These are phyloP conservation scores for Vitis hybrid DNA, from an alignment of 177 flowering plant genomes.

Conservation along the genomic window DNA sequence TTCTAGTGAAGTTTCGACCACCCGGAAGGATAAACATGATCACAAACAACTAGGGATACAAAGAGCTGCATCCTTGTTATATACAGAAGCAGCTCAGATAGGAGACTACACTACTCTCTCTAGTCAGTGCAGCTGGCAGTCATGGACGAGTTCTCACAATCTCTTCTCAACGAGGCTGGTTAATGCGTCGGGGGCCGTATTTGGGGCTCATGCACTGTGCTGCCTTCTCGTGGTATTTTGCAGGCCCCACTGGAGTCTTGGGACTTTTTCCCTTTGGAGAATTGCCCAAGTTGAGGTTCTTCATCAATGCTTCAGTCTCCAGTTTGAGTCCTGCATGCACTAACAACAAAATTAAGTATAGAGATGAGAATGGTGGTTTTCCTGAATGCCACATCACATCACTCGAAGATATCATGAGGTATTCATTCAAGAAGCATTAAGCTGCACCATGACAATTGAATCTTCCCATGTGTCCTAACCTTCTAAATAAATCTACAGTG, in stretches of 20 bases:
- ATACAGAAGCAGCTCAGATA: too few relatives aligned
- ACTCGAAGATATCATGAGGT: background rate
- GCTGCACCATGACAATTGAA: too few relatives aligned
- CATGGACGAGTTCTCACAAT: background rate
- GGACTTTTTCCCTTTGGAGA: constrained; percentile 18
- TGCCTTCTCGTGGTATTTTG: constrained; percentile 30
- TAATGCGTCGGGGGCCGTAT: constrained; percentile 29
- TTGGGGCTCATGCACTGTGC: constrained; percentile 29
- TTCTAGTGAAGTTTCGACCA: too few relatives aligned
- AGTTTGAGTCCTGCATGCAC: constrained; percentile 24
- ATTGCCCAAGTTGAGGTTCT: constrained; percentile 27
- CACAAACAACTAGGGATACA: too few relatives aligned
- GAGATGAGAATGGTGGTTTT: background rate
- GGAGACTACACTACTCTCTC: too few relatives aligned
- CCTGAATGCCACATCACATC: background rate
- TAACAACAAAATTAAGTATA: background rate
- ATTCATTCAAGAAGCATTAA: background rate
- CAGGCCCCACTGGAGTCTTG: constrained; percentile 13
- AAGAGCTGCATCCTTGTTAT: too few relatives aligned
- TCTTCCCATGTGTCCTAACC: too few relatives aligned
- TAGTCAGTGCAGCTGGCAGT: too few relatives aligned
- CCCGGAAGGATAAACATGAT: too few relatives aligned
- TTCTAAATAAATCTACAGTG: too few relatives aligned
- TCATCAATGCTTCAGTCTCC: constrained; percentile 34
- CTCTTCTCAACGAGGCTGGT: constrained; percentile 45